A percentile compares a stretch with the other conserved stretches of the same genome.
Conservation (phyloP, 1,139 yeast genomes). For the Pneumocystis murina region DNA sequence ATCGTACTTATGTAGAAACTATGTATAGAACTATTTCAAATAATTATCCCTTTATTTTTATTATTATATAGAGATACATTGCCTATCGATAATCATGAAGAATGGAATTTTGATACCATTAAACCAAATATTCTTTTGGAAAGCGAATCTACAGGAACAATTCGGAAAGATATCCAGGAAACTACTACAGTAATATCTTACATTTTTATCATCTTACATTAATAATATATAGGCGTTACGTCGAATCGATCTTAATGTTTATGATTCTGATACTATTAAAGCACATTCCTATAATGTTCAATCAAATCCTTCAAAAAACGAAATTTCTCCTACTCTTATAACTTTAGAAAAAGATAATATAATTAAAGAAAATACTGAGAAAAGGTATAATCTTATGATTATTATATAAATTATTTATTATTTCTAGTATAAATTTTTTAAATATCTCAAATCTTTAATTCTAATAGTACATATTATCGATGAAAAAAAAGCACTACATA, state of each 20-base stretch:
- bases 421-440: not conserved
- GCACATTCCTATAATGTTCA: not conserved
- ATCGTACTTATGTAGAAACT: conserved; percentile 3
- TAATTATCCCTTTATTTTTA: not conserved
- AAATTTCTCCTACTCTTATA: not conserved
- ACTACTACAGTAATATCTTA: not conserved
- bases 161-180: not conserved
- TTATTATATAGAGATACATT: not conserved
- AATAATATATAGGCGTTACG: not conserved
- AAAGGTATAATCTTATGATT: not conserved
- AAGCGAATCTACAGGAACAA: conserved; percentile 1
- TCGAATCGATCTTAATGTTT: not conserved
- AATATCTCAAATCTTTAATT: not conserved
- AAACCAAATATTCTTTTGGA: not conserved
- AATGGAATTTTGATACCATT: conserved; percentile 4
- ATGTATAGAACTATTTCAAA: not conserved
- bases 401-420: not conserved
- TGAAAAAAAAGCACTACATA: not conserved
- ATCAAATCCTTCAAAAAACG: not conserved
- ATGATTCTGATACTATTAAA: not conserved
- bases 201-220: not conserved
- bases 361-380: not conserved
- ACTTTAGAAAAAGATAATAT: not conserved
- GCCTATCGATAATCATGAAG: not conserved
- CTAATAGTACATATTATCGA: not conserved